These are phyloP conservation scores for Quambalaria eucalypti DNA, from an alignment of 1,284 basidiomycete genomes.

Conservation along the genomic window DNA sequence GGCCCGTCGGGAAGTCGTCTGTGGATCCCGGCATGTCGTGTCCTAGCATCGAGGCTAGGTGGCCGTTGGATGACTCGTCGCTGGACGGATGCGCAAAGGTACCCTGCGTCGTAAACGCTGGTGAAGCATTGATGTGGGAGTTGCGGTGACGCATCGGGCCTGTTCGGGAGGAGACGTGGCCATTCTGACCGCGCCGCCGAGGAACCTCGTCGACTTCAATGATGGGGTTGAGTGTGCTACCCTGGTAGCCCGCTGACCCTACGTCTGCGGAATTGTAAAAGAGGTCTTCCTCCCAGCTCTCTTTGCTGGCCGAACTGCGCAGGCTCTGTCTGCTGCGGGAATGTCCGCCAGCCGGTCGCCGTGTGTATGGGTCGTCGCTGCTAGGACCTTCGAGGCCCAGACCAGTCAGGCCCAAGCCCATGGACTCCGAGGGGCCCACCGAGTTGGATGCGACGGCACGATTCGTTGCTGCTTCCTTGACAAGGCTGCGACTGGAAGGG, in stretches of 20 bases:
- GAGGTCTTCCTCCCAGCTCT: conserved; percentile 28
- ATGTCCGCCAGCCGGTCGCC: not conserved
- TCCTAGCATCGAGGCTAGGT: not conserved
- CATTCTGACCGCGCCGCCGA: conserved; percentile 13
- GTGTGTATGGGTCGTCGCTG: conserved; percentile 1
- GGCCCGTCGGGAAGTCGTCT: not conserved
- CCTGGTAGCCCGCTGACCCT: not conserved
- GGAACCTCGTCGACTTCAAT: conserved; percentile 18
- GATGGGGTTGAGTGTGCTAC: not conserved
- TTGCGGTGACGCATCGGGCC: conserved; percentile 31
- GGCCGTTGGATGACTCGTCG: conserved; percentile 10
- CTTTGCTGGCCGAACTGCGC: conserved; percentile 9
- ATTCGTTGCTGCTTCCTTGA: not conserved
- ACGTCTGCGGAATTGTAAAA: conserved; percentile 17
- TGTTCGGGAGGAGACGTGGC: not conserved
- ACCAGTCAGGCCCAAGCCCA: not conserved
- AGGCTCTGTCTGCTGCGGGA: conserved; percentile 5
- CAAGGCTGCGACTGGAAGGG: not conserved
- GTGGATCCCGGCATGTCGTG: not conserved
- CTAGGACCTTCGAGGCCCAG: conserved; percentile 1
- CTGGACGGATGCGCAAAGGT: conserved; percentile 20
- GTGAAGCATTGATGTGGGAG: conserved; percentile 29
- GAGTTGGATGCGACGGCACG: not conserved
- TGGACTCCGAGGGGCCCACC: not conserved
- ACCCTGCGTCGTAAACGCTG: conserved; percentile 24